These are phyloP conservation scores for Trametes polyzona DNA, from an alignment of 1,284 basidiomycete species.

Conservation along the genomic window DNA sequence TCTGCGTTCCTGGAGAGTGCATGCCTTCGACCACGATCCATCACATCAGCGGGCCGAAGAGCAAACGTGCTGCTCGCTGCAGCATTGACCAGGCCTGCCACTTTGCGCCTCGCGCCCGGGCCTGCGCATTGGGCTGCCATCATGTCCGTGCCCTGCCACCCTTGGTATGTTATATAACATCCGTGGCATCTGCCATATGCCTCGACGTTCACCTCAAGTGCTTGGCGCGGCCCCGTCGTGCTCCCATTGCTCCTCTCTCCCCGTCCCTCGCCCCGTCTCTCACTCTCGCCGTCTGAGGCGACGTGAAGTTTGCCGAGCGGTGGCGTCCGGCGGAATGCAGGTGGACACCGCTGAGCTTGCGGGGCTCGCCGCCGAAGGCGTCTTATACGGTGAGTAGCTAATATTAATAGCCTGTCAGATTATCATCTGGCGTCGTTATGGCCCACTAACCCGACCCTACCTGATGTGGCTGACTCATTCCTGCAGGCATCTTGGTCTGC, in stretches of 20 bases:
- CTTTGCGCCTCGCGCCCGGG: neutral
- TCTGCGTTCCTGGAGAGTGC: neutral
- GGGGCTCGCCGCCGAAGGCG: conserved; percentile 16
- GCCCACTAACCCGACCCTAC: no score
- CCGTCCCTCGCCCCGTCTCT: neutral
- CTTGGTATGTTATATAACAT: neutral
- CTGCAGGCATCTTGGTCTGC: conserved; percentile 18
- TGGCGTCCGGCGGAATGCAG: neutral
- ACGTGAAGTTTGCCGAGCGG: no score
- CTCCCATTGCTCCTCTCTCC: neutral
- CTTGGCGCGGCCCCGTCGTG: neutral
- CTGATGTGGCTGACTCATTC: no score
- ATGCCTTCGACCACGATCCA: no score
- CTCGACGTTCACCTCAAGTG: neutral
- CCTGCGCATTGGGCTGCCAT: neutral
- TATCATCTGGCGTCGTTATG: no score
- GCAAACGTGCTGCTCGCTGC: neutral
- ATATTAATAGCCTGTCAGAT: neutral
- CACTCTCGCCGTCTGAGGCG: no score
- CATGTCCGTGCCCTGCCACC: neutral
- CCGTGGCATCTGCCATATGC: neutral
- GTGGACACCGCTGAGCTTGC: conserved; percentile 23
- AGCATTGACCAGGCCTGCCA: neutral
- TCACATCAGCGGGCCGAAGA: no score
- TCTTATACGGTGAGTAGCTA: conserved; percentile 13